These are phyloP conservation scores for Phytophthora pluvialis DNA, from an alignment of 352 stramenopile genomes.

Conservation along the genomic window DNA sequence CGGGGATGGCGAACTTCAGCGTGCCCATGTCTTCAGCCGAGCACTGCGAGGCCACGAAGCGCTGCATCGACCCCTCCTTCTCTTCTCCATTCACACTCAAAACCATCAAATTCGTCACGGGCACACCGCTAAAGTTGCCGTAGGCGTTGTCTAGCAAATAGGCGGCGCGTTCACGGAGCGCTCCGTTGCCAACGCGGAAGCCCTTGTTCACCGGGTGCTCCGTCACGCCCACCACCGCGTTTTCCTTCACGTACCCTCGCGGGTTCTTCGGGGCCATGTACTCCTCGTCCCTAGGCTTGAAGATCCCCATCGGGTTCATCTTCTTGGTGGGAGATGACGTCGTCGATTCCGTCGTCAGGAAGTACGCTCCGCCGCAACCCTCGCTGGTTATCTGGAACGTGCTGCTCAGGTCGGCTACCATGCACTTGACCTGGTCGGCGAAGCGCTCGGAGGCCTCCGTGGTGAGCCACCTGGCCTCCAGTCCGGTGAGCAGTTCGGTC, in stretches of 20 bases:
- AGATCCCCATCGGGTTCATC: constrained; percentile 78
- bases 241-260: constrained; percentile 92
- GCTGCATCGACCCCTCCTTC: constrained; percentile 90
- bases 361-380: constrained; percentile 82
- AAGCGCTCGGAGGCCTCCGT: constrained; percentile 55
- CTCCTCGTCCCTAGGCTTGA: constrained; percentile 99
- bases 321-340: constrained; percentile 19
- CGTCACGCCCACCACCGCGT: constrained; percentile 77
- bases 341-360: constrained; percentile 36
- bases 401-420: constrained; percentile 38
- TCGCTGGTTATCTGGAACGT: constrained; percentile 77
- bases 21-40: constrained; percentile 90
- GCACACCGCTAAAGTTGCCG: constrained; percentile 83
- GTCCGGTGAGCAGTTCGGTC: constrained; percentile 14
- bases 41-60: constrained; percentile 81
- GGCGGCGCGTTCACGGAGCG: constrained; percentile 80
- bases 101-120: constrained; percentile 79
- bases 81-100: constrained; percentile 62
- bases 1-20: constrained; percentile 82
- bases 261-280: constrained; percentile 99
- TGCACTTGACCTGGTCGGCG: constrained; percentile 46
- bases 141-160: constrained; percentile 86
- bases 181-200: constrained; percentile 87
- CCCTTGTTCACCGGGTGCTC: constrained; percentile 87
- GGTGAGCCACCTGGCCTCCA: constrained; percentile 48